A percentile compares a stretch with the other conserved stretches of the same genome.
Evolutionary conservation across 176 grass and related monocot species (phyloP).

Genomic region (Luzula sylvatica): DNA sequence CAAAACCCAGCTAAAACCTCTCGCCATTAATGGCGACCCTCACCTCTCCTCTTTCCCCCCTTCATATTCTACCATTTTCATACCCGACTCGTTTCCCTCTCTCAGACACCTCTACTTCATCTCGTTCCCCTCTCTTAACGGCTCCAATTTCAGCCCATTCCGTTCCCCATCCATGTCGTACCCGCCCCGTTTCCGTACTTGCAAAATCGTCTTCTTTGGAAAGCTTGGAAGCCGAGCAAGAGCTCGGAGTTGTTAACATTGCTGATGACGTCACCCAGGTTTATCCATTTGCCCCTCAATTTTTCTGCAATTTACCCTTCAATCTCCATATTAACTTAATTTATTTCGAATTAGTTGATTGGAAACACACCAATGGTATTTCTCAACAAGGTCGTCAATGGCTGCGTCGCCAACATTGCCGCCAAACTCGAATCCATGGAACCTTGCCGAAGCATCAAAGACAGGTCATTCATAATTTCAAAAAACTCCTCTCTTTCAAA

Average conservation of each 20-base stretch:
- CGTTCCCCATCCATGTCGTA: not conserved
- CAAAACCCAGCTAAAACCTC: too few relatives aligned
- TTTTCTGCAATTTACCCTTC: not conserved
- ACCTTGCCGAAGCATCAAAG: slow-evolving; percentile 83
- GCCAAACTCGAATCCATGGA: slow-evolving; percentile 94
- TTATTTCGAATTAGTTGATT: slow-evolving; percentile 49
- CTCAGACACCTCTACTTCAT: not conserved
- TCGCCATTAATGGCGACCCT: slow-evolving; percentile 35
- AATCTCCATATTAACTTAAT: slow-evolving; percentile 16
- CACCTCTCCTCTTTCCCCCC: slow-evolving; percentile 1
- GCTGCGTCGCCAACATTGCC: slow-evolving; percentile 75
- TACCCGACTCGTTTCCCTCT: not conserved
- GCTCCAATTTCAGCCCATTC: not conserved
- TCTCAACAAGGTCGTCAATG: slow-evolving; percentile 79
- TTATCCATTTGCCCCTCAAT: not conserved
- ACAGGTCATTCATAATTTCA: slow-evolving; percentile 39
- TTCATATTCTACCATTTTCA: not conserved
- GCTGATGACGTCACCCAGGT: slow-evolving; percentile 91
- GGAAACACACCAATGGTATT: slow-evolving; percentile 93
- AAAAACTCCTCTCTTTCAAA: not conserved
- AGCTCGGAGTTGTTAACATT: slow-evolving; percentile 71
- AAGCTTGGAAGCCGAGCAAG: slow-evolving; percentile 35
- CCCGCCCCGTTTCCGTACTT: slow-evolving; percentile 19
- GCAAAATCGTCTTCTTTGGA: slow-evolving; percentile 9
- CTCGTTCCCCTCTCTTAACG: slow-evolving; percentile 1